Evolutionary conservation across 1,139 yeast genomes (phyloP), one percentile per base, ranked within the genome.

Genomic region (Saccharomyces hybrid): DNA sequence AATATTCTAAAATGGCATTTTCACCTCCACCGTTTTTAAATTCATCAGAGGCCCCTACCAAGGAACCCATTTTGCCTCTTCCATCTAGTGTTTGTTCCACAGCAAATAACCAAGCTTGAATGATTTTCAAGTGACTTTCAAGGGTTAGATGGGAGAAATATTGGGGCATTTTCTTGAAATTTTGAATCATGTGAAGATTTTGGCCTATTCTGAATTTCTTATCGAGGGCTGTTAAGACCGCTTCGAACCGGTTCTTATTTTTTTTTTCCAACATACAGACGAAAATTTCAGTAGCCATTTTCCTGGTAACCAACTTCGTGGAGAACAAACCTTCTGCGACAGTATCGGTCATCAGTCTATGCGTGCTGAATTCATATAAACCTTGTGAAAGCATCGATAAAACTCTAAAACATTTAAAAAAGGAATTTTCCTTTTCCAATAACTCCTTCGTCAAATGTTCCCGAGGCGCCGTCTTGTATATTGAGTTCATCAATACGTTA

Each of bases 41-140:
- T 61, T 93, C 98, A n/a, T 86, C 95, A 58, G 91, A 84, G 0
- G 97, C 96, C 1, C 97, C 97, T 7, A 93, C 98, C 62, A 86
- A 73, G 0, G 97, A 88, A 14, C 97, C 96, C 78, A 86, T 78
- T 63, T 83, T 86, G 11, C 98, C 98, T 61, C 93, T 78, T 1
- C 97, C 97, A 58, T 86, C 91, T 52, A 93, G 68, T 0, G 96
- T 84, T 55, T 82, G 79, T 55, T 82, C 87, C 3, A 89, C 86
- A 9, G 86, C 75, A 61, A 79, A 76, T 53, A 91, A 70, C 98
- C 98, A 93, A 14, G 88, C 81, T 62, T 88, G 96, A 62, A 88
- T 86, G 51, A 91, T 75, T 63, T 79, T 81, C 55, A 78, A 75
- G 19, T 54, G 66, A 56, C 75, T 76, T 38, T 62, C 62, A 38